Conservation (phyloP, 805 yeast species). For the Yarrowia alimentaria region DNA sequence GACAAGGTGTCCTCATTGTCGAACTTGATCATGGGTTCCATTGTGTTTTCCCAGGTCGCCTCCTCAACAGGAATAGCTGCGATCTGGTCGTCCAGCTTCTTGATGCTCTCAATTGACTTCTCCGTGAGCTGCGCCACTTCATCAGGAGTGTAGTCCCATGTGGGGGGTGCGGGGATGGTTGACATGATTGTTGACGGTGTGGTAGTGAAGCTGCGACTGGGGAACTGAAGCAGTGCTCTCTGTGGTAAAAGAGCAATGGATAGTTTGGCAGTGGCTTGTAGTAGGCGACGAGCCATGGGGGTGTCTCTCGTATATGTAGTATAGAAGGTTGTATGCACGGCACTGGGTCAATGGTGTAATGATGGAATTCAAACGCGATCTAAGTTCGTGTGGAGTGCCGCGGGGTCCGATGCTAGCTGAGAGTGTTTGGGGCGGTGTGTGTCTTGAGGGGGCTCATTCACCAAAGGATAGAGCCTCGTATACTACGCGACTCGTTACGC, state of each 20-base stretch:
- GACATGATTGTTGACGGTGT: conserved; percentile 2
- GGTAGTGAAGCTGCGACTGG: not conserved
- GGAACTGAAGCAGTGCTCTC: conserved; percentile 6
- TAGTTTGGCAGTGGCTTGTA: conserved; percentile 19
- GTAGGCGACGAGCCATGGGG: conserved; percentile 19
- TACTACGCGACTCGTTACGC: too few relatives aligned
- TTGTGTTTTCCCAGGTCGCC: conserved; percentile 59
- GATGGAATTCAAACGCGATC: conserved; percentile 4
- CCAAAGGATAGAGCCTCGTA: too few relatives aligned
- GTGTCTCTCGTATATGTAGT: not conserved
- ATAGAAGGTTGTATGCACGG: not conserved
- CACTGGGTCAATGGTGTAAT: not conserved
- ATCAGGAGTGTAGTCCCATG: conserved; percentile 61
- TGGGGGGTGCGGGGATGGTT: conserved; percentile 40
- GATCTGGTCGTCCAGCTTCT: conserved; percentile 51
- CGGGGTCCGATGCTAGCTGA: too few relatives aligned
- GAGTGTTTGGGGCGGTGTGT: too few relatives aligned
- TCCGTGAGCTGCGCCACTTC: conserved; percentile 47
- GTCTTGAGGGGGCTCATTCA: too few relatives aligned
- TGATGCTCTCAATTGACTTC: conserved; percentile 46
- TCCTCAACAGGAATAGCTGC: conserved; percentile 44
- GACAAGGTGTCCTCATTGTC: conserved; percentile 50
- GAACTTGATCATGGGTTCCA: conserved; percentile 52
- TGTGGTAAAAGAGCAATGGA: conserved; percentile 14
- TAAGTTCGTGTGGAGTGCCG: not conserved